Conservation (phyloP, 306 rosid species). For the Argentina anserina region DNA sequence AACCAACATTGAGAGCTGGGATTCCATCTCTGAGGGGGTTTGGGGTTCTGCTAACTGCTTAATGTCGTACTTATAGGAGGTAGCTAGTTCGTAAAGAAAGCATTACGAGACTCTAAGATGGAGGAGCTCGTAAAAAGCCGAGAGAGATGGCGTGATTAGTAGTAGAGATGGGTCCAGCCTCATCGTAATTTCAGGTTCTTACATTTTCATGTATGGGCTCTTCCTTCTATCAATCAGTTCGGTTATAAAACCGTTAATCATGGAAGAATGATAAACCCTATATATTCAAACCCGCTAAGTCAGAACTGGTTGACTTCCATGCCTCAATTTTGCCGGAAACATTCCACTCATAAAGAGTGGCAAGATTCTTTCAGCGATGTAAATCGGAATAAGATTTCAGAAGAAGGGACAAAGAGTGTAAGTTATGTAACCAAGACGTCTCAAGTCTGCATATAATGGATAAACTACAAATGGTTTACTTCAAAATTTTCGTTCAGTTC, state of each 20-base stretch:
- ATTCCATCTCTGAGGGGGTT: not conserved
- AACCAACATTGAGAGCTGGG: slow-evolving; percentile 23
- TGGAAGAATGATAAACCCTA: not conserved
- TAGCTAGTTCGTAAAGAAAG: not conserved
- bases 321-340: slow-evolving; percentile 8
- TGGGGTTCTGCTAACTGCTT: not conserved
- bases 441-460: not conserved
- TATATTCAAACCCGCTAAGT: slow-evolving; percentile 23
- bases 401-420: not conserved
- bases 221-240: not conserved
- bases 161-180: slow-evolving; percentile 26
- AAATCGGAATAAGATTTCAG: not conserved
- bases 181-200: slow-evolving; percentile 40
- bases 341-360: not conserved
- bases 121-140: slow-evolving; percentile 65
- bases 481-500: too few relatives aligned
- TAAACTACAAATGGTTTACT: not conserved
- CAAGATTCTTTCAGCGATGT: not conserved
- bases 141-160: slow-evolving; percentile 87
- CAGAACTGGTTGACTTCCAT: slow-evolving; percentile 43
- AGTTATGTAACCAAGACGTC: too few relatives aligned
- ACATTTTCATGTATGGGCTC: not conserved
- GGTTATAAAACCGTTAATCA: slow-evolving; percentile 48
- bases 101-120: not conserved
- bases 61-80: not conserved